Conservation (phyloP, 208 protist genomes). For the Histomonas meleagridis region DNA sequence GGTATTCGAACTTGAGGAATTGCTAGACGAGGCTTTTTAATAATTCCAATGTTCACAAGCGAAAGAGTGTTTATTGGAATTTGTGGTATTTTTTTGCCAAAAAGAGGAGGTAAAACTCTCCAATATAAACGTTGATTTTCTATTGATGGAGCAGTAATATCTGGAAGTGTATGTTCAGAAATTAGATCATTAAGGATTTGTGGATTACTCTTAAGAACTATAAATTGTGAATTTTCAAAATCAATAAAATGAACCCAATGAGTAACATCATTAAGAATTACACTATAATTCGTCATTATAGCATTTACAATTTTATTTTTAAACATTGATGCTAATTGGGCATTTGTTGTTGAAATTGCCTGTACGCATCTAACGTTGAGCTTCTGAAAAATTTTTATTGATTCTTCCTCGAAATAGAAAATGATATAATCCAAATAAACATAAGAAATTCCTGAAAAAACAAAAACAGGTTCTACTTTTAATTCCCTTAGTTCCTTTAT, state of each 20-base stretch:
- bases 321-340: neutral
- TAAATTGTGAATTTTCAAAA: neutral
- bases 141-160: neutral
- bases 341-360: neutral
- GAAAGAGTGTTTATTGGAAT: neutral
- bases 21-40: neutral
- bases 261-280: neutral
- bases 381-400: neutral
- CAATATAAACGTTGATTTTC: neutral
- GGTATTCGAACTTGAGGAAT: neutral
- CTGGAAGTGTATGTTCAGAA: too few species aligned
- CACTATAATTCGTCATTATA: neutral
- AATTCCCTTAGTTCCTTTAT: neutral
- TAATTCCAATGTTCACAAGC: neutral
- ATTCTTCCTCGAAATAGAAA: neutral
- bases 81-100: too few species aligned
- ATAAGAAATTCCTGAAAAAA: neutral
- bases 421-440: neutral
- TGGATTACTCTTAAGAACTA: neutral
- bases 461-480: slow-evolving; percentile 20
- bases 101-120: neutral
- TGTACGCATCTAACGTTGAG: neutral
- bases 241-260: neutral
- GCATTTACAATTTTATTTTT: neutral
- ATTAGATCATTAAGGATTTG: neutral